These are phyloP conservation scores for Aspergillus oerlinghausenensis DNA, from an alignment of 2,329 filamentous ascomycete genomes.

Conservation along the genomic window DNA sequence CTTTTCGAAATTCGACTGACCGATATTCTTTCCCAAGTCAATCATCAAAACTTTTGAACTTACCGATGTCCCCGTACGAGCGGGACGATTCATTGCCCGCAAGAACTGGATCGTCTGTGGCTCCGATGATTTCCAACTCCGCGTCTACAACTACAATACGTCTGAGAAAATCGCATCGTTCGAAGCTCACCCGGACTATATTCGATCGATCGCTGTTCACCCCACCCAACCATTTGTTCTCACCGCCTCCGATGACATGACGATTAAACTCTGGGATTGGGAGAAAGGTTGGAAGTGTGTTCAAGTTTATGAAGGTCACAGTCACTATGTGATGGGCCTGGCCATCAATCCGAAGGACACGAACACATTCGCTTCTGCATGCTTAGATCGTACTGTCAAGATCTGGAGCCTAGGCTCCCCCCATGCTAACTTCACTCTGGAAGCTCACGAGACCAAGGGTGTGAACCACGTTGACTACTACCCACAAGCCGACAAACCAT, in stretches of 20 bases:
- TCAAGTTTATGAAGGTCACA: constrained; percentile 92
- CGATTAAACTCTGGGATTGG: constrained; percentile 98
- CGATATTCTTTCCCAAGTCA: constrained; percentile 46
- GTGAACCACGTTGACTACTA: constrained; percentile 96
- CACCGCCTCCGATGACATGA: constrained; percentile 97
- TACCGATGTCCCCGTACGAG: constrained; percentile 94
- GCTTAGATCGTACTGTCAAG: constrained; percentile 93
- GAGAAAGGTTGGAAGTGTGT: constrained; percentile 98
- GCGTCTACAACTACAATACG: constrained; percentile 99
- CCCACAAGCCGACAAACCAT: constrained; percentile 65
- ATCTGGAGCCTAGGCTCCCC: constrained; percentile 94
- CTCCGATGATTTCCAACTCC: constrained; percentile 82
- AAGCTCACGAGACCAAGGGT: constrained; percentile 94
- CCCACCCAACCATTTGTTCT: constrained; percentile 93
- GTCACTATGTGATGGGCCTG: constrained; percentile 94
- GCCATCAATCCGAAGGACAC: constrained; percentile 98
- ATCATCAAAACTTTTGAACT: constrained; percentile 99
- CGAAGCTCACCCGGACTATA: constrained; percentile 97
- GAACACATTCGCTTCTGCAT: constrained; percentile 88
- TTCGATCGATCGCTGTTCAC: constrained; percentile 92
- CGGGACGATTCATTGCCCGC: constrained; percentile 89
- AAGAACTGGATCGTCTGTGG: constrained; percentile 99
- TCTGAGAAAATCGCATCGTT: constrained; percentile 97
- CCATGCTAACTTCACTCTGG: constrained; percentile 93
- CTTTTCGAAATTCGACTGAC: constrained; percentile 9